Base-by-base conservation (phyloP, 345 rosid species). In the Linum tenue region DNA sequence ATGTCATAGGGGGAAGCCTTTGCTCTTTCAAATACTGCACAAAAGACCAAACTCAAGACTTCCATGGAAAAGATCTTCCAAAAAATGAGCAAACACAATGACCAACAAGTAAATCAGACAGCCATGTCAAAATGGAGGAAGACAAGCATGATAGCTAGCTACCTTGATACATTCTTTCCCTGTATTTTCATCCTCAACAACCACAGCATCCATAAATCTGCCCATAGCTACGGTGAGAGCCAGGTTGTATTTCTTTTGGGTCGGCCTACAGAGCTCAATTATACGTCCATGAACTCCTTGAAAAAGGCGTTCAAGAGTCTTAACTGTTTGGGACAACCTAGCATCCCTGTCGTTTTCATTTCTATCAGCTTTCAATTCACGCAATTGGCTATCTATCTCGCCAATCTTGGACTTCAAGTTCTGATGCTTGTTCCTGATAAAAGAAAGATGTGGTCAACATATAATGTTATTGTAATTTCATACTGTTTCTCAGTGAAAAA, bases 121-220 rank as follows among this genome's bases (percentile, higher is more conserved):
- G 64, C 38, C 39, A 63, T 43, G 50, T 15, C 7, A 72, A n/a
- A 59, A 65, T 14, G 57, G 60, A 63, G 63, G 67, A n/a, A 59
- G 56, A 43, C 53, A 48, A 48, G 53, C 11, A 48, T 3, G 14
- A 9, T 10, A 57, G 3, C 4, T 3, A n/a, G 39, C 39, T 80
- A 94, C 99, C 96, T 94, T 94, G 77, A 94, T 90, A 81, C 99
- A 90, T 83, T 88, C 99, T 79, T 90, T 94, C 70, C 96, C 97
- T 0, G 92, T 90, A 66, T 63, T 77, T 82, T 94, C 99, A 83
- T 94, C 95, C 75, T 94, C 97, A 39, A 90, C 99, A 63, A 94
- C 96, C 55, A 90, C 92, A 2, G 97, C 92, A 83, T 94, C 99
- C 97, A 94, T 94, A 77, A 94, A 94, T 83, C 72, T 88, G 39